Conservation (phyloP, 2,329 filamentous ascomycete genomes). For the Alternaria incomplexa region DNA sequence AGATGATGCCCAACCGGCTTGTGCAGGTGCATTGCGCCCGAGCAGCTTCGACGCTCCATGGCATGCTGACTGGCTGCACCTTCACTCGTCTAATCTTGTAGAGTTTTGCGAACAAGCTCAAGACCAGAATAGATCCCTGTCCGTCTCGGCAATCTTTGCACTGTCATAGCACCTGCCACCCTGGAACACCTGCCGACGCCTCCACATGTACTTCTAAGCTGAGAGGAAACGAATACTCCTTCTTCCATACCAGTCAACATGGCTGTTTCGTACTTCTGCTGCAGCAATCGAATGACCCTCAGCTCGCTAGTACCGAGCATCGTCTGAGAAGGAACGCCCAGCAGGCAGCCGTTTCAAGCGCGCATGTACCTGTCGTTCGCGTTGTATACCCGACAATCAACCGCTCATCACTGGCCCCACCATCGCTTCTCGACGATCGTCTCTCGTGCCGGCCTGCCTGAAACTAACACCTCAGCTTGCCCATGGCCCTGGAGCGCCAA, state of each 20-base stretch:
- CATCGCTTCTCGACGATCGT: constrained; percentile 26
- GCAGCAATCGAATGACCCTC: not conserved
- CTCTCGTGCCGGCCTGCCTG: constrained; percentile 40
- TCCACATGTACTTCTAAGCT: not conserved
- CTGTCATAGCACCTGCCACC: not conserved
- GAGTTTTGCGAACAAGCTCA: constrained; percentile 10
- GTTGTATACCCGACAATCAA: constrained; percentile 5
- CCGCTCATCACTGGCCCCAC: constrained; percentile 15
- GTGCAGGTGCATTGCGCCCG: not conserved
- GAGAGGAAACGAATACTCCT: not conserved
- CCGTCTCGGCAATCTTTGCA: constrained; percentile 9
- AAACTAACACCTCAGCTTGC: constrained; percentile 29
- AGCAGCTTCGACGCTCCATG: constrained; percentile 3
- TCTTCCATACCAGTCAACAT: not conserved
- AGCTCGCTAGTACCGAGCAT: not conserved
- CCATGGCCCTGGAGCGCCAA: constrained; percentile 39
- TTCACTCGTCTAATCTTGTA: constrained; percentile 29
- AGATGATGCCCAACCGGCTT: not conserved
- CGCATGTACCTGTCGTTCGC: constrained; percentile 2
- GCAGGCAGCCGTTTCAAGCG: not conserved
- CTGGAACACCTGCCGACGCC: not conserved
- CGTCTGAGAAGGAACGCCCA: not conserved
- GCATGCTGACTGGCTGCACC: constrained; percentile 18
- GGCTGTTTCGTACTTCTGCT: not conserved
- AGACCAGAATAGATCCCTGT: constrained; percentile 10